Conservation (phyloP, 148 eudicot genomes). For the Silene latifolia region DNA sequence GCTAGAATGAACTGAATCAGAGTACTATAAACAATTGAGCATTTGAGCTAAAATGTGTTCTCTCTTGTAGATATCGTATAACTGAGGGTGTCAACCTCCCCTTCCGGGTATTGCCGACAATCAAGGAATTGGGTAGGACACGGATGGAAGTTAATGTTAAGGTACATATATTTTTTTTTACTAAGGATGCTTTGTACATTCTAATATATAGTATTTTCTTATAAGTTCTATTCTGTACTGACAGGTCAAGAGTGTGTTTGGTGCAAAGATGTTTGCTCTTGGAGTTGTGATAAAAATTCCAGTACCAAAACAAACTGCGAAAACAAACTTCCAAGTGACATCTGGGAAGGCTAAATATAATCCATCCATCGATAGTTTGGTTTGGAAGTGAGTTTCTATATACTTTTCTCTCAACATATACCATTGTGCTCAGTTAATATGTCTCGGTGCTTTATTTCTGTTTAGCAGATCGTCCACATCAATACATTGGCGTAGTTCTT, state of each 20-base stretch:
- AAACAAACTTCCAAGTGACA: conserved; percentile 97
- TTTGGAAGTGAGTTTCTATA: conserved; percentile 87
- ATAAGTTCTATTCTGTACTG: conserved; percentile 13
- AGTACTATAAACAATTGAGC: not conserved
- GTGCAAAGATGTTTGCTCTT: conserved; percentile 98
- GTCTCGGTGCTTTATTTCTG: not conserved
- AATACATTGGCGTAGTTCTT: not conserved
- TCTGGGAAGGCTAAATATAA: conserved; percentile 95
- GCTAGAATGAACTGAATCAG: not conserved
- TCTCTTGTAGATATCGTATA: conserved; percentile 71
- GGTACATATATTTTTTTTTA: conserved; percentile 45
- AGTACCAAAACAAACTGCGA: conserved; percentile 98
- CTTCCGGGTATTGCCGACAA: conserved; percentile 93
- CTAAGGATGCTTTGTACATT: not conserved
- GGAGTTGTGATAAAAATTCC: conserved; percentile 96
- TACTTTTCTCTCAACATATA: conserved; percentile 2
- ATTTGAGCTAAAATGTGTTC: not conserved
- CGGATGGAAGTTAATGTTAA: conserved; percentile 99
- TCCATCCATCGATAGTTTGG: conserved; percentile 89
- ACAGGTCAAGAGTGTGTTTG: conserved; percentile 97
- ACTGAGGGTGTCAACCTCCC: conserved; percentile 99
- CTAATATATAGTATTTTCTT: not conserved
- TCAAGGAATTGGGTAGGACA: conserved; percentile 94
- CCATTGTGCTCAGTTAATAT: not conserved
- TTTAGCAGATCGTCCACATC: not conserved